Conservation (phyloP, 371 early-diverging fungal genomes). For the Mortierella polycephala region DNA sequence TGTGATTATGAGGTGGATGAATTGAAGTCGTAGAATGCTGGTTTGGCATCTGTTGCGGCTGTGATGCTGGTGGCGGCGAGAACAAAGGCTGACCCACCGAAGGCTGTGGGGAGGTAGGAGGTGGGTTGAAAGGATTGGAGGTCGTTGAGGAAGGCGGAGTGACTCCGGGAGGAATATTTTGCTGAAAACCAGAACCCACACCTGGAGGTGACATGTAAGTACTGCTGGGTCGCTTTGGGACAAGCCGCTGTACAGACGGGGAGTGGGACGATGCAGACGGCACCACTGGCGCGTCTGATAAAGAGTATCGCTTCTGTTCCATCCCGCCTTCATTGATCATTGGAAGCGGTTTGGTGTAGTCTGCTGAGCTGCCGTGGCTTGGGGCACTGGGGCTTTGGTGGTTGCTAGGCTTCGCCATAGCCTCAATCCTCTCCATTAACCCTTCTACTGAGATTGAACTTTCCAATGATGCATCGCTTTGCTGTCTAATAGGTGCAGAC, state of each 20-base stretch:
- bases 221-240: slow-evolving; percentile 40
- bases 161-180: not conserved
- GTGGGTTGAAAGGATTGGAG: not conserved
- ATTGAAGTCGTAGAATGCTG: slow-evolving; percentile 6
- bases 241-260: slow-evolving; percentile 22
- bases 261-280: slow-evolving; percentile 15
- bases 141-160: slow-evolving; percentile 5
- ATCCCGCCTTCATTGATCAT: slow-evolving; percentile 13
- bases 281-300: slow-evolving; percentile 26
- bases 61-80: slow-evolving; percentile 4
- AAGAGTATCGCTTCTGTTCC: slow-evolving; percentile 40
- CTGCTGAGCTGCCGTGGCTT: slow-evolving; percentile 2
- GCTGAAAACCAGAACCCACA: not conserved
- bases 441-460: slow-evolving; percentile 48
- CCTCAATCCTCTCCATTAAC: slow-evolving; percentile 46
- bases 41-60: slow-evolving; percentile 16
- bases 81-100: slow-evolving; percentile 5
- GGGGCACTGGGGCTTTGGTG: slow-evolving; percentile 1
- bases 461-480: slow-evolving; percentile 12
- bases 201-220: slow-evolving; percentile 10
- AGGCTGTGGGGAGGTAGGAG: not conserved
- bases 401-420: slow-evolving; percentile 30
- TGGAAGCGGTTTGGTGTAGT: slow-evolving; percentile 39
- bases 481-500: slow-evolving; percentile 3
- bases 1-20: slow-evolving; percentile 14